Evolutionary conservation across 352 stramenopile species (phyloP).

Genomic region (Phytophthora macrochlamydospora): DNA sequence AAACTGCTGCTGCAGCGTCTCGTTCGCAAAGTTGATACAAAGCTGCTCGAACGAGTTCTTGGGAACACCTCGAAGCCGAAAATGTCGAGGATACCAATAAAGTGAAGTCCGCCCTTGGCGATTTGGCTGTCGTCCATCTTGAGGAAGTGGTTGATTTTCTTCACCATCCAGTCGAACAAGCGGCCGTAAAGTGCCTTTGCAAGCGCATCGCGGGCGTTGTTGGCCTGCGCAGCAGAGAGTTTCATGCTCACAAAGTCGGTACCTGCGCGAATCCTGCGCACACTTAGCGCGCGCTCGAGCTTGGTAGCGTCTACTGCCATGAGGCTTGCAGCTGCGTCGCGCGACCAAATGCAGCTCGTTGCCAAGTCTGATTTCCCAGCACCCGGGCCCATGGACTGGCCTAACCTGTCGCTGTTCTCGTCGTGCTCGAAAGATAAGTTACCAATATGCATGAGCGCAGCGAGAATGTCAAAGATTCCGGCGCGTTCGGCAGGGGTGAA

Average conservation of each 20-base stretch:
- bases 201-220: slow-evolving; percentile 82
- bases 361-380: slow-evolving; percentile 47
- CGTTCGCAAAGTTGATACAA: slow-evolving; percentile 92
- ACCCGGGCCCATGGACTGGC: slow-evolving; percentile 38
- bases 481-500: slow-evolving; percentile 76
- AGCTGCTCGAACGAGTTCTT: slow-evolving; percentile 92
- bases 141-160: slow-evolving; percentile 85
- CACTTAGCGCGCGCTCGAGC: slow-evolving; percentile 75
- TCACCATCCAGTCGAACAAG: slow-evolving; percentile 92
- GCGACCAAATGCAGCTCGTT: slow-evolving; percentile 69
- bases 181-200: slow-evolving; percentile 89
- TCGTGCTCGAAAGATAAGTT: slow-evolving; percentile 89
- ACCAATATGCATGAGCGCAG: slow-evolving; percentile 89
- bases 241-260: slow-evolving; percentile 89
- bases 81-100: slow-evolving; percentile 93
- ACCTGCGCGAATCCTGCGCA: slow-evolving; percentile 80
- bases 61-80: slow-evolving; percentile 92
- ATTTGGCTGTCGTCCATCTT: slow-evolving; percentile 82
- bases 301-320: slow-evolving; percentile 74
- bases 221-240: slow-evolving; percentile 80
- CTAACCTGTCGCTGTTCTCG: slow-evolving; percentile 58
- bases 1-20: slow-evolving; percentile 89
- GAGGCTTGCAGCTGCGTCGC: slow-evolving; percentile 70
- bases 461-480: slow-evolving; percentile 84
- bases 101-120: slow-evolving; percentile 59